Conservation (phyloP, 1,284 basidiomycete species). For the Ganoderma lingzhi region DNA sequence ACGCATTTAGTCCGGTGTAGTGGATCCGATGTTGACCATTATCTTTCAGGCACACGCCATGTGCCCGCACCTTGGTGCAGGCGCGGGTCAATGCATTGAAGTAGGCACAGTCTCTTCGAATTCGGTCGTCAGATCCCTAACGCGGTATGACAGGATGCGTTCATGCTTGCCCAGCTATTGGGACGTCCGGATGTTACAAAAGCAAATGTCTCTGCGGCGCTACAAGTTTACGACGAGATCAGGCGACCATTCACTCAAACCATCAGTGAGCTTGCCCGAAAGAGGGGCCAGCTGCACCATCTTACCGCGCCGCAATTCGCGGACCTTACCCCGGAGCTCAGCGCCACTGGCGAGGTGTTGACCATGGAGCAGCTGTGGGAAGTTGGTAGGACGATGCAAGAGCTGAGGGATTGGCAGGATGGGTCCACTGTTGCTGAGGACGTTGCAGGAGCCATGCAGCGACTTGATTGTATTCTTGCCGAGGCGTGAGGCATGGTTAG, state of each 20-base stretch:
- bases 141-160: constrained; percentile 13
- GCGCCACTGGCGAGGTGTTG: constrained; percentile 7
- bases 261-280: constrained; percentile 11
- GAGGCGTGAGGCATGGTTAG: background rate
- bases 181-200: constrained; percentile 7
- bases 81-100: constrained; percentile 50
- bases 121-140: background rate
- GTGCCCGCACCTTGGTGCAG: constrained; percentile 47
- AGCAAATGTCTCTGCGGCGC: background rate
- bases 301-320: constrained; percentile 15
- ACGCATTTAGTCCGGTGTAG: background rate
- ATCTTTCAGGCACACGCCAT: constrained; percentile 20
- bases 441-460: constrained; percentile 10
- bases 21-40: background rate
- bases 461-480: constrained; percentile 5
- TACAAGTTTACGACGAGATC: constrained; percentile 21
- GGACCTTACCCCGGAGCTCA: constrained; percentile 14
- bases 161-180: constrained; percentile 18
- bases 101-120: constrained; percentile 20
- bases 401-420: constrained; percentile 19
- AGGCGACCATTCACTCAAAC: constrained; percentile 19
- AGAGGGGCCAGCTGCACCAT: constrained; percentile 19
- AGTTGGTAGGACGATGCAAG: constrained; percentile 11
- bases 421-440: constrained; percentile 12
- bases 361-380: constrained; percentile 9